Evolutionary conservation across 192 early-diverging fungal species (phyloP), one percentile per base, ranked within the genome.

Genomic region (Phycomyces nitens): DNA sequence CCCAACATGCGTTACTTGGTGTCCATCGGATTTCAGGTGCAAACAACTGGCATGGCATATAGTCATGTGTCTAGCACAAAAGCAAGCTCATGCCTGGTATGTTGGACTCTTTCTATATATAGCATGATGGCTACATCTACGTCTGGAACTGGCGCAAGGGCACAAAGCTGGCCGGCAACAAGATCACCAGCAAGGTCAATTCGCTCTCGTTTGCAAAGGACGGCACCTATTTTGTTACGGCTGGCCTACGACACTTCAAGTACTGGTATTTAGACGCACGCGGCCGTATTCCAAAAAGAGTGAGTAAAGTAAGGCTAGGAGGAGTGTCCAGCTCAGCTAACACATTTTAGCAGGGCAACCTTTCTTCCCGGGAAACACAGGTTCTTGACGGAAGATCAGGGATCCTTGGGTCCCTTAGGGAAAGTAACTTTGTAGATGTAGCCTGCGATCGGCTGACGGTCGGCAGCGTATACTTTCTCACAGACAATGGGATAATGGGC

Each of bases 121-220:
- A 90, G 84, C 87, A 93, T 67, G 92, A 94, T 73, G 91, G 90
- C 0, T 87, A 83, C 64, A 61, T 92, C 27, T 80, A 89, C 65
- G 82, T 94, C n/a, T 94, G 92, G 92, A 85, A 93, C 71, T 92
- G 88, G 85, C 76, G 78, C 63, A 82, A 79, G 27, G 81, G 82
- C 5, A 63, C 65, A 6, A 81, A 82, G 64, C 65, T 92, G 5
- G 86, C 83, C 0, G 86, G 79, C 56, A 86, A 81, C 60, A 80
- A 79, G 56, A 77, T 90, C 26, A 92, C 83, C 16, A 83, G 78
- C 11, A 87, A 79, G 40, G 82, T 86, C 21, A 76, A 87, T 52
- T 73, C 83, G 5, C 47, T 91, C 8, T 77, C 82, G 8, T 93
- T 90, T 66, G 82, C 85, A 42, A 66, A 75, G 29, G 77, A 81